Evolutionary conservation across 2,329 filamentous ascomycete genomes (phyloP), one percentile per base, ranked within the genome.

Genomic region (Colletotrichum zoysiae): DNA sequence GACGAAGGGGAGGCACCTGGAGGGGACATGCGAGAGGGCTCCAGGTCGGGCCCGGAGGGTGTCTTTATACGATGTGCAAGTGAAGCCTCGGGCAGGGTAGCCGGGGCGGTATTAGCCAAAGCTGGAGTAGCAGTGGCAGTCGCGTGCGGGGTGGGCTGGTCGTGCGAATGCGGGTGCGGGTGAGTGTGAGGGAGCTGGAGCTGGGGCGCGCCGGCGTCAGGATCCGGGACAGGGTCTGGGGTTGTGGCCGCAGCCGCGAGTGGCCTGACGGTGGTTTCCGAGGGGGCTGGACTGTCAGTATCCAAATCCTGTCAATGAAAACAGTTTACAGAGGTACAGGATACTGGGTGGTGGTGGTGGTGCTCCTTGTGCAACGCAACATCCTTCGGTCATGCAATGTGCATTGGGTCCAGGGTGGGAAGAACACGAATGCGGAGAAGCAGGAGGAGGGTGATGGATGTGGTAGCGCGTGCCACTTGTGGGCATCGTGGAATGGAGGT

Each of bases 111-210:
- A 58, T 59, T 61, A 66, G 71, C 33, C 38, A 65, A 48, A 69
- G 70, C 62, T 66, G 67, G 72, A 73, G 74, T 72, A 77, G 67
- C 46, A 48, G n/a, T 3, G 71, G 74, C 33, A 18, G 42, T 58
- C 56, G 67, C 66, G 61, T 73, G 70, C 67, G 70, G 70, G 67
- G 70, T 67, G 70, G 62, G 70, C 46, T 59, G 70, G 55, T 68
- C 33, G 56, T 70, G 67, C 48, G 63, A 50, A 48, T 70, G 64
- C 66, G 44, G 30, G 30, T 26, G 44, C 53, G 53, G 55, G 35
- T 57, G 55, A 23, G 35, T 8, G 12, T 57, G 55, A 57, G 38
- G 55, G 55, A 57, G 33, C 44, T 62, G 59, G n/a, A 62, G 33
- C 46, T 62, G 59, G 46, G 44, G 46, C 65, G 59, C 69, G 69